phyloP scores from a whole-genome alignment of 140 eudicot genomes.

The Anethum foeniculum region DNA sequence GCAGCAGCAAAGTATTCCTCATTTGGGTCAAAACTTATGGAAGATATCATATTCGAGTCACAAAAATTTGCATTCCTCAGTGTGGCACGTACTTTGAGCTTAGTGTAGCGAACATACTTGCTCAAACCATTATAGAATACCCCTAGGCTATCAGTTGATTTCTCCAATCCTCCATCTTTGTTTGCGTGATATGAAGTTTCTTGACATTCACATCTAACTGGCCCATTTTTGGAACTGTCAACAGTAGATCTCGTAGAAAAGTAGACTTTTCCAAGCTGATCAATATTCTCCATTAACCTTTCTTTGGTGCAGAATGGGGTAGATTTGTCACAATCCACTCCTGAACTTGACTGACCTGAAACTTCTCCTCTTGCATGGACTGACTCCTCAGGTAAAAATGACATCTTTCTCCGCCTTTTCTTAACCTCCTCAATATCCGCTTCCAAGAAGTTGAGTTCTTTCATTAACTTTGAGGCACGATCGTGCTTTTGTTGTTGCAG shows the following conservation, averaged over 20 bases:
- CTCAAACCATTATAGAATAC: constrained; percentile 37
- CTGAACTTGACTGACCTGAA: neutral
- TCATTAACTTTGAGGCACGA: constrained; percentile 21
- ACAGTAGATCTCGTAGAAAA: constrained; percentile 25
- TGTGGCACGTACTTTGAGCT: constrained; percentile 30
- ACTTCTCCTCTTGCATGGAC: neutral
- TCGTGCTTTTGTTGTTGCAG: constrained; percentile 29
- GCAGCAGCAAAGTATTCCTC: constrained; percentile 56
- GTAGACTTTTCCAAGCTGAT: constrained; percentile 45
- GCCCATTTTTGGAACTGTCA: constrained; percentile 4
- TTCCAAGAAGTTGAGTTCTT: constrained; percentile 27
- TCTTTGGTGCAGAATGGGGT: too few species aligned
- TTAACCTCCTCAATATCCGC: constrained; percentile 34
- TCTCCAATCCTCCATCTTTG: neutral
- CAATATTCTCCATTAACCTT: constrained; percentile 22
- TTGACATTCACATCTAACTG: constrained; percentile 14
- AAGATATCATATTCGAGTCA: constrained; percentile 39
- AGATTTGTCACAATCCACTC: neutral
- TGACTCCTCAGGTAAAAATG: neutral
- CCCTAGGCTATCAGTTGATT: constrained; percentile 15
- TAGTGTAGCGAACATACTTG: constrained; percentile 36
- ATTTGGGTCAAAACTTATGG: constrained; percentile 60
- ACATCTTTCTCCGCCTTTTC: neutral
- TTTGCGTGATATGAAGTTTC: constrained; percentile 3
- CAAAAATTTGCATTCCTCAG: constrained; percentile 32